phyloP scores from a whole-genome alignment of 2,329 filamentous ascomycete species.

The Pseudogymnoascus sp. region DNA sequence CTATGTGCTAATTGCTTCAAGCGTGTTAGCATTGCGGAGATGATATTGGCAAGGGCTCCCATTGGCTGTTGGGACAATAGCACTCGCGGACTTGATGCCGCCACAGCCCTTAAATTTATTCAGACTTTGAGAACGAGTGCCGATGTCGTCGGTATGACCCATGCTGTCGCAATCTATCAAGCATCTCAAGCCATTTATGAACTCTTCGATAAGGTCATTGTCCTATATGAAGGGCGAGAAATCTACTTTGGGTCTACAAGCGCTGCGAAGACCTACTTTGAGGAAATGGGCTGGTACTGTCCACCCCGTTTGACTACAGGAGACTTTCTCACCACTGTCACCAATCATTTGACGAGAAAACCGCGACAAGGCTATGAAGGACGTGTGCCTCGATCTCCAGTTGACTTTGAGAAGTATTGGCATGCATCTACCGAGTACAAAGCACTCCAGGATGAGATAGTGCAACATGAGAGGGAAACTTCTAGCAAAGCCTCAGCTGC shows the following conservation, averaged over 20 bases:
- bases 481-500: slow-evolving; percentile 43
- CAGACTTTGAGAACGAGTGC: slow-evolving; percentile 58
- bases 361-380: slow-evolving; percentile 42
- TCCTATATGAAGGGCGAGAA: slow-evolving; percentile 60
- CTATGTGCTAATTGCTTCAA: slow-evolving; percentile 25
- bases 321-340: slow-evolving; percentile 61
- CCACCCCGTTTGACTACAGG: slow-evolving; percentile 56
- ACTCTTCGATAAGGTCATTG: slow-evolving; percentile 63
- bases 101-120: slow-evolving; percentile 54
- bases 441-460: slow-evolving; percentile 24
- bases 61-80: slow-evolving; percentile 64
- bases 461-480: slow-evolving; percentile 21
- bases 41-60: slow-evolving; percentile 25
- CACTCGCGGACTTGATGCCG: slow-evolving; percentile 60
- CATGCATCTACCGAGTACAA: slow-evolving; percentile 50
- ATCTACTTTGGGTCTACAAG: slow-evolving; percentile 57
- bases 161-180: slow-evolving; percentile 62
- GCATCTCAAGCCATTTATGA: slow-evolving; percentile 65
- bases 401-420: slow-evolving; percentile 38
- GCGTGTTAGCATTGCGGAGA: slow-evolving; percentile 54
- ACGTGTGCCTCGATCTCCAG: slow-evolving; percentile 41
- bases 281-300: slow-evolving; percentile 57
- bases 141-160: slow-evolving; percentile 52
- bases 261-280: slow-evolving; percentile 59
- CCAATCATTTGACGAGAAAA: slow-evolving; percentile 60